Evolutionary conservation across 495 filamentous ascomycete genomes (phyloP).

Genomic region (Neurospora sublineolata): DNA sequence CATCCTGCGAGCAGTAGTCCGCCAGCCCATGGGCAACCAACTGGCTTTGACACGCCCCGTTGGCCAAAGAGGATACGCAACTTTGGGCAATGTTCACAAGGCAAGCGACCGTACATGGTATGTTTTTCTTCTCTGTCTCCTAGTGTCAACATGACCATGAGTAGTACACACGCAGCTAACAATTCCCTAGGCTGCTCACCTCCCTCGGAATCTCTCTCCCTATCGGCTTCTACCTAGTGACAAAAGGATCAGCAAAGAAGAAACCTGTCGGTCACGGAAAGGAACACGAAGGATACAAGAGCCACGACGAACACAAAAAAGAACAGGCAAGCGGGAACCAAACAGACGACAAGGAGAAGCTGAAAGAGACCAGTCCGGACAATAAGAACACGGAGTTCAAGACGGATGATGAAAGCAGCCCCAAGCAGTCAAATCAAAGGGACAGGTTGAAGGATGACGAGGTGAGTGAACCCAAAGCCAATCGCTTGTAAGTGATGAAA

Average conservation of each 20-base stretch:
- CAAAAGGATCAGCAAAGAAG: background rate
- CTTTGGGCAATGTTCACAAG: background rate
- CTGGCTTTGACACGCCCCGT: background rate
- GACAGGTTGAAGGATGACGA: background rate
- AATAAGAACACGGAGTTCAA: background rate
- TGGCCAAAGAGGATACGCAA: constrained; percentile 9
- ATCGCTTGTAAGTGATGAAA: background rate
- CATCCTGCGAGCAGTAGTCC: constrained; percentile 1
- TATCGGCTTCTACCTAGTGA: constrained; percentile 2
- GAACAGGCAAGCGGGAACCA: constrained; percentile 22
- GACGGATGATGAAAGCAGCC: background rate
- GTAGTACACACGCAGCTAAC: background rate
- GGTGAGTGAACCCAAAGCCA: background rate
- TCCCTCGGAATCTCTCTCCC: constrained; percentile 11
- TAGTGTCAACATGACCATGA: background rate
- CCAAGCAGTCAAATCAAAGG: background rate
- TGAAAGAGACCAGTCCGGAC: background rate
- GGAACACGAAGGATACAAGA: background rate
- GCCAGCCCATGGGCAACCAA: background rate
- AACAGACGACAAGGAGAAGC: background rate
- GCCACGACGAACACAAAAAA: background rate
- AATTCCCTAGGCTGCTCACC: constrained; percentile 6
- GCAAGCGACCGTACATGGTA: constrained; percentile 14
- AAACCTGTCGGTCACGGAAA: background rate
- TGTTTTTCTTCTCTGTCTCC: background rate